Base-by-base conservation (phyloP, 2,329 filamentous ascomycete genomes). In the Paraphaeosphaeria minitans region DNA sequence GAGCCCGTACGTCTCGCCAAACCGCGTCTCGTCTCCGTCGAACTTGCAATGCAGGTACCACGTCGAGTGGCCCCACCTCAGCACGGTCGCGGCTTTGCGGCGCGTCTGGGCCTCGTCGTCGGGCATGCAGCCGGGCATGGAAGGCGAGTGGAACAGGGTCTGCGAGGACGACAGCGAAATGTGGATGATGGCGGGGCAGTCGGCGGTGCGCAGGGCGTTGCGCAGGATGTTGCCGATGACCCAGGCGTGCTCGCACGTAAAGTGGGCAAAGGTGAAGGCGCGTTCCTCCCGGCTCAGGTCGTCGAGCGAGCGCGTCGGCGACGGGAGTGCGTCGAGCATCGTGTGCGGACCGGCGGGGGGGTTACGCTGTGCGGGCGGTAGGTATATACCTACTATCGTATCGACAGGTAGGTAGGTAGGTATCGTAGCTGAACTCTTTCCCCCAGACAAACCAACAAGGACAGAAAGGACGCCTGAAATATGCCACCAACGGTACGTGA, bases 21-120 rank as follows among this genome's bases (percentile, higher is more conserved):
- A 93, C 2, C 78, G 80, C 24, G 72, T 79, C 77, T 92, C 88
- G 62, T 92, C 83, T 6, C 86, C 86, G 12, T 85, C 85, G 63
- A 87, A 87, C 79, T 91, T 91, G 74, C 86, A 85, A 61, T 85
- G 82, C 85, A 92, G 85, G 58, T 86, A 84, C 89, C 89, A 93
- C 4, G 87, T 89, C 63, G 84, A 88, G 60, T 81, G 78, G 0
- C 90, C 90, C 78, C 86, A 94, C 10, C 91, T 80, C 53, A 92
- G 78, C 7, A 92, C 91, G 0, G 89, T 89, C 58, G 86, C 86
- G 14, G 87, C 81, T 81, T 95, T 94, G 35, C 91, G 82, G 39
- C 82, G 77, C 2, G 73, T 64, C 73, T 88, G 91, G 29, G 78
- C 77, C 73, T 90, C 88, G 69, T 91, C 89, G 74, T 94, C 91